Conservation (phyloP, 441 rosid species). For the Monsonia emarginata region DNA sequence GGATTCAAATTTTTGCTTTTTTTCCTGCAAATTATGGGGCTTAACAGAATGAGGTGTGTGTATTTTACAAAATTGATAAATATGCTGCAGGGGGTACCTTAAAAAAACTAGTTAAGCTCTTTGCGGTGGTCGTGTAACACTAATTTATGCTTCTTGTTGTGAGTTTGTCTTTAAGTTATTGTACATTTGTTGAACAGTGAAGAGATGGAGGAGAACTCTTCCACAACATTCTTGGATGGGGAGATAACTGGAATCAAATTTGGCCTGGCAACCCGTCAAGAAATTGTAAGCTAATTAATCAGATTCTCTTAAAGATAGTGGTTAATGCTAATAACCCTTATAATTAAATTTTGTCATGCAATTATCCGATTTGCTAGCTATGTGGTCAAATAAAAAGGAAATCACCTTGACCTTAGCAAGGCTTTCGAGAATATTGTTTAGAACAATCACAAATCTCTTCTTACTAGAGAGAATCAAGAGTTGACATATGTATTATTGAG, state of each 20-base stretch:
- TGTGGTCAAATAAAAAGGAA: neutral
- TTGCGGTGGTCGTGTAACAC: too few relatives aligned
- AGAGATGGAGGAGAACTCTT: conserved; percentile 46
- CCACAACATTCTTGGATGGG: conserved; percentile 42
- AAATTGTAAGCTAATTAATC: conserved; percentile 69
- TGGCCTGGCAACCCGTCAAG: conserved; percentile 54
- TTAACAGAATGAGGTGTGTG: too few relatives aligned
- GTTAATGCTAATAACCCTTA: neutral
- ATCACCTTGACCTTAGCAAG: neutral
- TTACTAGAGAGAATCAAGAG: neutral
- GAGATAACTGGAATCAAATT: conserved; percentile 63
- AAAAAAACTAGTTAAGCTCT: neutral
- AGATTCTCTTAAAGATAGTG: neutral
- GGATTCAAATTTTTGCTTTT: neutral
- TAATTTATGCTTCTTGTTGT: neutral
- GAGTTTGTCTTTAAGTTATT: neutral
- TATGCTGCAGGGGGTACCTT: neutral
- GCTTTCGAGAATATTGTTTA: neutral
- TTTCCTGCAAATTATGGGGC: neutral
- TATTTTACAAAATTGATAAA: too few relatives aligned
- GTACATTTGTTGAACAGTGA: neutral
- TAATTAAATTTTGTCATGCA: neutral
- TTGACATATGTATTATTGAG: conserved; percentile 4
- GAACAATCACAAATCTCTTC: neutral
- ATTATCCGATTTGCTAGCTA: neutral